Evolutionary conservation across 805 yeast genomes (phyloP).

Genomic region (Candida ficus): DNA sequence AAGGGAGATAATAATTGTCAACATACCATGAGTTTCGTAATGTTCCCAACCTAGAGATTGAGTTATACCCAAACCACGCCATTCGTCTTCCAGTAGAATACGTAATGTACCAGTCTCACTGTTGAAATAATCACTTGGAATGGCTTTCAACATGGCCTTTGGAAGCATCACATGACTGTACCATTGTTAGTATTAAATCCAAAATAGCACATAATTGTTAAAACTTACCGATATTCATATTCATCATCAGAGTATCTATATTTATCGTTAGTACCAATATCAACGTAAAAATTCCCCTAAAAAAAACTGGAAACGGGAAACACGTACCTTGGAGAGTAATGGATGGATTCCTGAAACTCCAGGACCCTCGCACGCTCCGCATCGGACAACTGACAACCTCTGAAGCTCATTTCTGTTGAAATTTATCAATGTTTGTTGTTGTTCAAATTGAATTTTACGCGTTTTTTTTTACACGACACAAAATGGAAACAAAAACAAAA

Average conservation of each 20-base stretch:
- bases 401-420: slow-evolving; percentile 26
- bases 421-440: background rate
- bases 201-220: background rate
- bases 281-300: background rate
- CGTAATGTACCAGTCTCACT: slow-evolving; percentile 92
- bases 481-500: slow-evolving; percentile 1
- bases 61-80: slow-evolving; percentile 98
- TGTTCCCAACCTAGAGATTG: slow-evolving; percentile 98
- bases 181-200: background rate
- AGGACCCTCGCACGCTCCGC: slow-evolving; percentile 80
- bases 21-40: slow-evolving; percentile 77
- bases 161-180: slow-evolving; percentile 91
- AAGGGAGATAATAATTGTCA: background rate
- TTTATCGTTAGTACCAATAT: slow-evolving; percentile 14
- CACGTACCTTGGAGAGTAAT: slow-evolving; percentile 72
- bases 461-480: background rate
- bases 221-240: slow-evolving; percentile 63
- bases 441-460: background rate
- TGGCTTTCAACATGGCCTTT: slow-evolving; percentile 87
- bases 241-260: slow-evolving; percentile 81
- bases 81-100: slow-evolving; percentile 88
- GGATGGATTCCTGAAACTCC: slow-evolving; percentile 91
- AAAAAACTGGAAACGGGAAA: background rate
- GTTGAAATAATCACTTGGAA: slow-evolving; percentile 91
- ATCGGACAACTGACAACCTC: slow-evolving; percentile 71